Percentiles rank a stretch among this genome's conserved stretches.
Evolutionary conservation across 139 green algal species (phyloP).

Genomic region (Tetratostichococcus sp.): DNA sequence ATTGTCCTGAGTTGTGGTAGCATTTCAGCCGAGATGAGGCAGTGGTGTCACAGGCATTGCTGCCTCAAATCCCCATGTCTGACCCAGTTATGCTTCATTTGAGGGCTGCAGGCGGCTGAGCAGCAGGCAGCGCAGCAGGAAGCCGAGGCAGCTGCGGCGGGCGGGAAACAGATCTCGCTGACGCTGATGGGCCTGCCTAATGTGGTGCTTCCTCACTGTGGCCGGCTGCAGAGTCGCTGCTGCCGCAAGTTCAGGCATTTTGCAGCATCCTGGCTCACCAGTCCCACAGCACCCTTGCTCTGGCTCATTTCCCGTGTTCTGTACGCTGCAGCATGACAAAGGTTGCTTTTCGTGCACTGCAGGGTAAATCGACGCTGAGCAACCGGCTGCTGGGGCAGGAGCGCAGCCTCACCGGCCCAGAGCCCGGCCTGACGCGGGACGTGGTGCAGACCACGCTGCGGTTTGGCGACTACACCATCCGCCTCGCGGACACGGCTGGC

Average conservation of each 20-base stretch:
- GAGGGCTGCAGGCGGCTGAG: too few relatives aligned
- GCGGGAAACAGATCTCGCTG: conserved; percentile 23
- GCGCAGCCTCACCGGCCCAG: conserved; percentile 82
- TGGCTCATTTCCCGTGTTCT: too few relatives aligned
- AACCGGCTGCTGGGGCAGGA: conserved; percentile 78
- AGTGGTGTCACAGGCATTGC: too few relatives aligned
- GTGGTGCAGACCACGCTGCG: conserved; percentile 42
- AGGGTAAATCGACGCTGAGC: conserved; percentile 81
- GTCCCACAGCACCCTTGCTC: too few relatives aligned
- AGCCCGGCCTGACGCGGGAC: conserved; percentile 89
- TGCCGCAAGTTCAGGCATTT: too few relatives aligned
- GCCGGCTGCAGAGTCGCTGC: too few relatives aligned
- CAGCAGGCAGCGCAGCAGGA: neutral
- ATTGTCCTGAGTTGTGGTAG: too few relatives aligned
- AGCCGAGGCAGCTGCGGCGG: neutral
- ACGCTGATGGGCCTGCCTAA: conserved; percentile 81
- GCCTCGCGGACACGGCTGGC: conserved; percentile 89
- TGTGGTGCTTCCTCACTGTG: conserved; percentile 49
- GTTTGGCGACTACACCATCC: conserved; percentile 27
- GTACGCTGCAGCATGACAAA: too few relatives aligned
- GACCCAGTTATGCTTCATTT: too few relatives aligned
- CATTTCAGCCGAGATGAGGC: too few relatives aligned
- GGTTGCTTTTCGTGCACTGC: neutral
- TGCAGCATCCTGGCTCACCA: too few relatives aligned
- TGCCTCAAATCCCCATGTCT: too few relatives aligned